A percentile compares a stretch with the other conserved stretches of the same genome.
Evolutionary conservation across 495 filamentous ascomycete genomes (phyloP).

Genomic region (Xylaria cubensis): DNA sequence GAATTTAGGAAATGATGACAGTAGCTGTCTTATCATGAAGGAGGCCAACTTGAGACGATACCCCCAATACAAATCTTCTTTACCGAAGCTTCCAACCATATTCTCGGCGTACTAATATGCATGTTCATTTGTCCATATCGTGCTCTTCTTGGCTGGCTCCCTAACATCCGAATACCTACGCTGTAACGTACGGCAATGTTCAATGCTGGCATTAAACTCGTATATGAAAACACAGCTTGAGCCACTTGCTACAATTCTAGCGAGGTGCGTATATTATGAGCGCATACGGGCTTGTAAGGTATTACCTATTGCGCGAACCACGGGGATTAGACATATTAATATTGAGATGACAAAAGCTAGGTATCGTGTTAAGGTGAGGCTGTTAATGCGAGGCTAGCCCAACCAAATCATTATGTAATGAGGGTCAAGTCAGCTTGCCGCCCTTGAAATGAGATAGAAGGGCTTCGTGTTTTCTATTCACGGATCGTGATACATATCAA

Average conservation of each 20-base stretch:
- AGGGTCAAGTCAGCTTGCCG: too few relatives aligned
- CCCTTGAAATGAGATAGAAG: too few relatives aligned
- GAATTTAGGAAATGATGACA: not conserved
- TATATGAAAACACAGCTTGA: not conserved
- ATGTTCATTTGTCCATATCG: not conserved
- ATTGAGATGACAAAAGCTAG: too few relatives aligned
- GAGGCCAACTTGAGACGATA: conserved; percentile 5
- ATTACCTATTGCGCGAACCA: not conserved
- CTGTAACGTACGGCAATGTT: not conserved
- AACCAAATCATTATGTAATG: too few relatives aligned
- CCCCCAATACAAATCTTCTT: not conserved
- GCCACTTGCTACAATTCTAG: not conserved
- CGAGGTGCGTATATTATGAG: too few relatives aligned
- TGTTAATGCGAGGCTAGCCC: too few relatives aligned
- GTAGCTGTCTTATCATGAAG: not conserved
- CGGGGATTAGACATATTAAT: too few relatives aligned
- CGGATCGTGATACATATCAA: too few relatives aligned
- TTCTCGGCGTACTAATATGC: not conserved
- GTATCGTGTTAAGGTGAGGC: too few relatives aligned
- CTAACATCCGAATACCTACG: not conserved
- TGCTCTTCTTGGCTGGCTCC: not conserved
- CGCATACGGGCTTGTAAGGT: not conserved
- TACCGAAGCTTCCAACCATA: not conserved
- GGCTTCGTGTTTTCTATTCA: too few relatives aligned
- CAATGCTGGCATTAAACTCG: not conserved